phyloP scores from a whole-genome alignment of 768 basidiomycete species.

The Hericium erinaceus region DNA sequence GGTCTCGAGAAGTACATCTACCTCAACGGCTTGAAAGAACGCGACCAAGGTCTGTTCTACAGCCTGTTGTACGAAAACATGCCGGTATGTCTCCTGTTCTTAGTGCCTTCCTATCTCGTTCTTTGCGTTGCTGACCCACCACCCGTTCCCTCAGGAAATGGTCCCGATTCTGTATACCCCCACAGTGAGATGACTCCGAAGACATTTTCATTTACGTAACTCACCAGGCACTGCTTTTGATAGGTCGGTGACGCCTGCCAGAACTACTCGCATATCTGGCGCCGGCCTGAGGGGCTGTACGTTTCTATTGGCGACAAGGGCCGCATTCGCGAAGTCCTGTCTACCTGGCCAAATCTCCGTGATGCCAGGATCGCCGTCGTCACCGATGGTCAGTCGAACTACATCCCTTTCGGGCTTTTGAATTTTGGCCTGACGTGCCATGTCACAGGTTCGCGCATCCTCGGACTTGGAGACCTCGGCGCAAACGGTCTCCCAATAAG shows the following conservation, averaged over 20 bases:
- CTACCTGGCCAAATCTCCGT: slow-evolving; percentile 62
- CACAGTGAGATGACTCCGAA: slow-evolving; percentile 65
- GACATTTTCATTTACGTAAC: neutral
- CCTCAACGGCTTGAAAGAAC: slow-evolving; percentile 63
- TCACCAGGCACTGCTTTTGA: neutral
- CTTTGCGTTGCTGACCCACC: neutral
- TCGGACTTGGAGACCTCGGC: slow-evolving; percentile 80
- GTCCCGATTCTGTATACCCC: slow-evolving; percentile 87
- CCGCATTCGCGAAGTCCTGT: slow-evolving; percentile 58
- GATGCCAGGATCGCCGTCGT: slow-evolving; percentile 85
- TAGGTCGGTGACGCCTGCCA: slow-evolving; percentile 15
- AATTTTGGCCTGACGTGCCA: neutral
- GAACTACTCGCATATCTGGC: slow-evolving; percentile 16
- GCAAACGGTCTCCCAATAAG: slow-evolving; percentile 83
- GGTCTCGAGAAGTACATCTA: slow-evolving; percentile 81
- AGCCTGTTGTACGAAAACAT: slow-evolving; percentile 64
- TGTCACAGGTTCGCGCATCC: slow-evolving; percentile 66
- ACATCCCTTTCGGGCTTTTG: neutral
- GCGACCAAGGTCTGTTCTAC: slow-evolving; percentile 74
- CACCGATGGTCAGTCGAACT: slow-evolving; percentile 58
- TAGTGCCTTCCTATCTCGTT: neutral
- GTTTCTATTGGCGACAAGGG: slow-evolving; percentile 82
- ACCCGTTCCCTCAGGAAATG: slow-evolving; percentile 31
- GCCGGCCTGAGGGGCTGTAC: slow-evolving; percentile 28
- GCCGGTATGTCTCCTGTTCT: slow-evolving; percentile 33